A percentile compares a stretch with the other conserved stretches of the same genome.
phyloP scores from a whole-genome alignment of 2,329 filamentous ascomycete genomes.

The Microcera coccophila region DNA sequence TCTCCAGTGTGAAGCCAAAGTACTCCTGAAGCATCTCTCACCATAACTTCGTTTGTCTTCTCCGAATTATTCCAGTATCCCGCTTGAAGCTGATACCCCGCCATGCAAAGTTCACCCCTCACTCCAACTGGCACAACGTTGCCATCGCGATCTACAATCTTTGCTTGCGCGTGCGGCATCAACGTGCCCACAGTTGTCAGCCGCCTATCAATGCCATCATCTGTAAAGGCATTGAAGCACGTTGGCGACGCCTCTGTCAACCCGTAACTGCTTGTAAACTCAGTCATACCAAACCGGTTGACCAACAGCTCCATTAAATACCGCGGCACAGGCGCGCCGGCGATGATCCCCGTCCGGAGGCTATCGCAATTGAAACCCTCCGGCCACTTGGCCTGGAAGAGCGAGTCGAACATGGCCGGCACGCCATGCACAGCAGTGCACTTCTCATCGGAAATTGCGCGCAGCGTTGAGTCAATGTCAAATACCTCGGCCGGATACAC shows the following conservation, averaged over 20 bases:
- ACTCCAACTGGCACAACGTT: constrained; percentile 63
- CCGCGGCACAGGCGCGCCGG: constrained; percentile 70
- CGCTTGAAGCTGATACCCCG: constrained; percentile 70
- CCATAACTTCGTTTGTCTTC: constrained; percentile 64
- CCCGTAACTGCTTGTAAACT: constrained; percentile 68
- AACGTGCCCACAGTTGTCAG: constrained; percentile 71
- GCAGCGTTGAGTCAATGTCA: constrained; percentile 61
- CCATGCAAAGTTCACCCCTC: constrained; percentile 71
- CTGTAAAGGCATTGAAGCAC: constrained; percentile 75
- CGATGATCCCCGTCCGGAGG: constrained; percentile 73
- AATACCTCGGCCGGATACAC: constrained; percentile 75
- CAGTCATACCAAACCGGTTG: constrained; percentile 67
- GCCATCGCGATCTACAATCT: constrained; percentile 68
- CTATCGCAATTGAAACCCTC: constrained; percentile 43
- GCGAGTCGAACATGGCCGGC: constrained; percentile 77
- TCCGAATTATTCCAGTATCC: constrained; percentile 67
- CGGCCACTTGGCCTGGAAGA: constrained; percentile 46
- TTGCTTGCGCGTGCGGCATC: constrained; percentile 71
- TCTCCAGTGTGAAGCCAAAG: constrained; percentile 67
- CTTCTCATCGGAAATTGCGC: constrained; percentile 61
- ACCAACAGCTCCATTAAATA: constrained; percentile 72
- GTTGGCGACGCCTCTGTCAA: constrained; percentile 77
- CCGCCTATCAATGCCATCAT: constrained; percentile 63
- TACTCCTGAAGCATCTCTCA: constrained; percentile 48
- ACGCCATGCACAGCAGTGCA: constrained; percentile 78